Base-by-base conservation (phyloP, 257 asterid genomes). In the Solanum virginianum region DNA sequence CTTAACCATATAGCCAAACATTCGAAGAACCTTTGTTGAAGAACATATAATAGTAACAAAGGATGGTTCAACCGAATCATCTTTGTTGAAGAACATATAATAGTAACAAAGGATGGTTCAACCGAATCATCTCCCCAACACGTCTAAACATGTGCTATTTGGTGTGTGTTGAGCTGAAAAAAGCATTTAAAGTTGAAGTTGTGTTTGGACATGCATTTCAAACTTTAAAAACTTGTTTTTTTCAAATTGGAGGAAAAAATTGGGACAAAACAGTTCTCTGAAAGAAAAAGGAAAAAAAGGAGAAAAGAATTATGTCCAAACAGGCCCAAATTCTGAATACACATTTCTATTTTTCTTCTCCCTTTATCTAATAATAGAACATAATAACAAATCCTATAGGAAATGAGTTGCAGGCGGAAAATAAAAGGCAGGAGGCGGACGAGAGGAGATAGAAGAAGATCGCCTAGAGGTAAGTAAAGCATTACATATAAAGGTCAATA, bases 401-500 rank as follows among this genome's bases (percentile, higher is more conserved):
- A 71, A 55, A 85, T 83, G 60, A 12, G 11, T 5, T 29, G 43
- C 24, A 45, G 80, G 71, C 41, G 41, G 26, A 72, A 9, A 62
- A 36, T 79, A 56, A 83, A 15, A 49, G 43, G 45, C 8, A 22
- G 82, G 22, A 75, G 62, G 62, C 26, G 74, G 81, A 84, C 15
- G 80, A 66, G 14, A 84, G 22, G 74, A 68, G 45, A 36, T 39
- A 70, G 26, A 39, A 53, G 65, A 86, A 45, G 85, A 36, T 26
- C 86, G 82, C 57, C 13, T 22, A 70, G 80, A 16, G 80, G 79
- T 88, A 86, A 83, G 89, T 81, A 84, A 90, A 88, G 91, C 86
- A 90, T 92, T 96, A 97, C 99, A 90, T 91, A 89, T 94, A 90
- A 87, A 97, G 98, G 91, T 97, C 99, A 89, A 94, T 89, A 88